Base-by-base conservation (phyloP, 129 eudicot species). In the Centella asiatica region DNA sequence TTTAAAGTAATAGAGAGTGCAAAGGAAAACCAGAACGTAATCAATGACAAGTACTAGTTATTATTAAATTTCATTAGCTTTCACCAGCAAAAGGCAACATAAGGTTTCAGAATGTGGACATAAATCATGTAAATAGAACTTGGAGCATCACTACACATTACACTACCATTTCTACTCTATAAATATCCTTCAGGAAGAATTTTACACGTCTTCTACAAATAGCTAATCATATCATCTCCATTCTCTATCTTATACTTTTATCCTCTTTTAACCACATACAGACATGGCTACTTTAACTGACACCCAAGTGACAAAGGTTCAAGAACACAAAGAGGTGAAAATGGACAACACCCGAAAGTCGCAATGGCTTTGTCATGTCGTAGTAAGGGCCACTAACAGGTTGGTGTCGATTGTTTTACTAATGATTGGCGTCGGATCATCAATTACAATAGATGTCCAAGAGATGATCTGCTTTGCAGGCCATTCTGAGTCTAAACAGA, bases 391-490 rank as follows among this genome's bases (percentile, higher is more conserved):
- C 29, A 57, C 45, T 20, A 46, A 57, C 34, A 46, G 63, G 22
- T 40, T 57, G 4, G 63, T 57, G 28, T 57, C 63, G 19, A 34
- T 57, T 34, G 63, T 46, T 2, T 57, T 46, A 7, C 63, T 57
- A 25, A 33, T 57, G 63, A 57, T 34, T 45, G 63, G 63, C 25
- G 63, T 57, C 4, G 63, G 63, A 57, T n/a, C n/a, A n/a, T n/a
- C n/a, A n/a, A n/a, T n/a, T n/a, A n/a, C n/a, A n/a, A n/a, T n/a
- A n/a, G n/a, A n/a, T n/a, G n/a, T n/a, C n/a, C n/a, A n/a, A n/a
- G n/a, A n/a, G n/a, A n/a, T n/a, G n/a, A n/a, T n/a, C n/a, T n/a
- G n/a, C n/a, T n/a, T n/a, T n/a, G n/a, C n/a, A n/a, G n/a, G n/a
- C n/a, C n/a, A n/a, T n/a, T n/a, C n/a, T n/a, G n/a, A n/a, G n/a